Percentiles rank a stretch among this genome's conserved stretches.
phyloP scores from a whole-genome alignment of 257 asterid species.

The Solanum clarkiae region DNA sequence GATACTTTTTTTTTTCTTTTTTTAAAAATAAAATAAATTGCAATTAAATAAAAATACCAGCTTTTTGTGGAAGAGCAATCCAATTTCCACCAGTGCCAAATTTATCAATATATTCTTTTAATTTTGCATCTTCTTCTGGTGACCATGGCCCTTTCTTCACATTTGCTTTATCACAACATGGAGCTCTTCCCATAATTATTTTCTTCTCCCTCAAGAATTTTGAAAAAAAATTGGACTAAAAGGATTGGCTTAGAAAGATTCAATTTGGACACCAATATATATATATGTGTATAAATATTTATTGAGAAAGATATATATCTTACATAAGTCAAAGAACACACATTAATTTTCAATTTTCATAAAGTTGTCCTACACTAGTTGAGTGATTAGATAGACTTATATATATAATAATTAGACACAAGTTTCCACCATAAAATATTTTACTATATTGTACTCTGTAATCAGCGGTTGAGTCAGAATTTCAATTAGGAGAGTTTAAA shows the following conservation, averaged over 20 bases:
- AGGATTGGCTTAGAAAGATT: conserved; percentile 12
- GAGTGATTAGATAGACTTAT: conserved; percentile 3
- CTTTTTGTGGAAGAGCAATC: conserved; percentile 81
- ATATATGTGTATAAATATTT: neutral
- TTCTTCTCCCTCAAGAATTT: neutral
- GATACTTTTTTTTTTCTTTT: no score
- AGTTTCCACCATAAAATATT: conserved; percentile 9
- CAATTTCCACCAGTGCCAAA: conserved; percentile 78
- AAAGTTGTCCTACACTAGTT: conserved; percentile 8
- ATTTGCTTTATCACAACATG: conserved; percentile 79
- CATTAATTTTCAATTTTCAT: conserved; percentile 12
- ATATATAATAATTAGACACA: neutral
- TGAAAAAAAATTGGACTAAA: neutral
- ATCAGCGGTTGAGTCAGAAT: no score
- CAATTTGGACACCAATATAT: conserved; percentile 10
- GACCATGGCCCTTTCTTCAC: conserved; percentile 96
- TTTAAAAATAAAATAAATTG: no score
- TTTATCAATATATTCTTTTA: conserved; percentile 51
- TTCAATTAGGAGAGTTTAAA: no score
- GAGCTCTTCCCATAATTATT: conserved; percentile 67
- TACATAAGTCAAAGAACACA: conserved; percentile 43
- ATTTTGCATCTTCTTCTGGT: conserved; percentile 76
- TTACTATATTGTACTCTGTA: neutral
- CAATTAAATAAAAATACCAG: conserved; percentile 22
- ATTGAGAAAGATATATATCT: neutral